These are phyloP conservation scores for Ziziphus jujuba DNA, from an alignment of 306 rosid species.

Conservation along the genomic window DNA sequence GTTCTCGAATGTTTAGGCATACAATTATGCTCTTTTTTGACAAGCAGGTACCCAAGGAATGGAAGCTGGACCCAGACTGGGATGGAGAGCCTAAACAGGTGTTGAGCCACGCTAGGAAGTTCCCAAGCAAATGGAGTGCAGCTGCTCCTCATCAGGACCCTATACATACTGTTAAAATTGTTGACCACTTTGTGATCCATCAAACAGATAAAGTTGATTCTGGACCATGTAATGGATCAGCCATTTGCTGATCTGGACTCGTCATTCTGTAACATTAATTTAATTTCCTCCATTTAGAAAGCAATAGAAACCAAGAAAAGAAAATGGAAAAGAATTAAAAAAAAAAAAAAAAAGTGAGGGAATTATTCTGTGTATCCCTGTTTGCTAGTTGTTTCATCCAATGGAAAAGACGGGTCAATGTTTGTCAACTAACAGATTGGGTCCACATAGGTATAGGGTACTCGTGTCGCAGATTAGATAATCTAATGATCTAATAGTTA, in stretches of 20 bases:
- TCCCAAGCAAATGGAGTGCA: conserved; percentile 68
- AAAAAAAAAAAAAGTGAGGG: background rate
- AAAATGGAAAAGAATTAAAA: background rate
- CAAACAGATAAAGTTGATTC: conserved; percentile 38
- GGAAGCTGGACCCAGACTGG: conserved; percentile 66
- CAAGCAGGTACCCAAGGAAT: conserved; percentile 53
- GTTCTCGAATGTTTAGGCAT: background rate
- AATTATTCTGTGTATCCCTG: background rate
- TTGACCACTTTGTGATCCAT: conserved; percentile 71
- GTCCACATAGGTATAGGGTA: background rate
- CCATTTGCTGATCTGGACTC: conserved; percentile 46
- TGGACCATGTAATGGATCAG: conserved; percentile 38
- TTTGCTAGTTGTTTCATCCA: background rate
- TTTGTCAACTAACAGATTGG: background rate
- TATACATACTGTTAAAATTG: conserved; percentile 73
- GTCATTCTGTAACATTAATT: conserved; percentile 23
- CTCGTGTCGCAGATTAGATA: background rate
- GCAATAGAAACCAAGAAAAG: background rate
- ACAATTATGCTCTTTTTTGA: background rate
- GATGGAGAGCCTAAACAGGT: conserved; percentile 43
- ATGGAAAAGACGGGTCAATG: background rate
- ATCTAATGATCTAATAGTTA: background rate
- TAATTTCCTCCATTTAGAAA: conserved; percentile 19
- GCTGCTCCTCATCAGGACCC: conserved; percentile 67
- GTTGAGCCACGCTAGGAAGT: conserved; percentile 41